Evolutionary conservation across 2,329 filamentous ascomycete species (phyloP).

Genomic region (Phaeomoniella chlamydospora): DNA sequence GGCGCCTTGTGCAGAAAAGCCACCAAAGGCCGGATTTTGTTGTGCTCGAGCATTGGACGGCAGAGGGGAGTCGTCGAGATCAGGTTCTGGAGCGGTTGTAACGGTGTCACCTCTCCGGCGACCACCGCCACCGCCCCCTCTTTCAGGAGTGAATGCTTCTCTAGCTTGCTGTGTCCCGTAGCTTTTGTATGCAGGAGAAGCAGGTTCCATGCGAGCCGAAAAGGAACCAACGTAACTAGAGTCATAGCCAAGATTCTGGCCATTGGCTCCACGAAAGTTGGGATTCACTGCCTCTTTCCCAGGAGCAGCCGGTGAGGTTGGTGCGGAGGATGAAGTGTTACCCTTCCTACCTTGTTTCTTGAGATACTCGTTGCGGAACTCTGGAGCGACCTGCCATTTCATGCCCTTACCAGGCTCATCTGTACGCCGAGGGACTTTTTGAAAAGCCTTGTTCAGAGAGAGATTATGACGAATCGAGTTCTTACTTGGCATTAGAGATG

Average conservation of each 20-base stretch:
- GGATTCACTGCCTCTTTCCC: constrained; percentile 21
- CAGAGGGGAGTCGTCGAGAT: constrained; percentile 24
- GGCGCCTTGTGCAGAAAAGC: constrained; percentile 22
- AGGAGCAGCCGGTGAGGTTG: constrained; percentile 24
- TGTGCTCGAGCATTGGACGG: constrained; percentile 11
- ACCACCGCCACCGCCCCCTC: constrained; percentile 22
- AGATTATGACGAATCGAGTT: constrained; percentile 97
- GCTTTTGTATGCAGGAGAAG: constrained; percentile 23
- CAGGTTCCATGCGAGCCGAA: constrained; percentile 18
- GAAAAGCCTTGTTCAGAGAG: constrained; percentile 86
- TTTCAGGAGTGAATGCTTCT: constrained; percentile 32
- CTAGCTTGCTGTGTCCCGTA: constrained; percentile 13
- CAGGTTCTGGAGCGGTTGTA: constrained; percentile 21
- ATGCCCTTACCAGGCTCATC: constrained; percentile 97
- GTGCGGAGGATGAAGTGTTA: constrained; percentile 22
- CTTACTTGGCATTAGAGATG: constrained; percentile 24
- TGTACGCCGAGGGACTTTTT: constrained; percentile 80
- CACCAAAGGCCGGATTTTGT: constrained; percentile 16
- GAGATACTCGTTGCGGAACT: constrained; percentile 75
- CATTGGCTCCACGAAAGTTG: constrained; percentile 20
- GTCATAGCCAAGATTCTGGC: constrained; percentile 14
- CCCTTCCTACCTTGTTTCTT: constrained; percentile 43
- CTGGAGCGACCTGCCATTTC: constrained; percentile 91
- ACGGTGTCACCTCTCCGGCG: constrained; percentile 16
- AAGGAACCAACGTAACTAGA: constrained; percentile 23